A percentile compares a stretch with the other conserved stretches of the same genome.
These are phyloP conservation scores for Iris macrosiphon DNA, from an alignment of 106 monocot genomes.

Conservation along the genomic window DNA sequence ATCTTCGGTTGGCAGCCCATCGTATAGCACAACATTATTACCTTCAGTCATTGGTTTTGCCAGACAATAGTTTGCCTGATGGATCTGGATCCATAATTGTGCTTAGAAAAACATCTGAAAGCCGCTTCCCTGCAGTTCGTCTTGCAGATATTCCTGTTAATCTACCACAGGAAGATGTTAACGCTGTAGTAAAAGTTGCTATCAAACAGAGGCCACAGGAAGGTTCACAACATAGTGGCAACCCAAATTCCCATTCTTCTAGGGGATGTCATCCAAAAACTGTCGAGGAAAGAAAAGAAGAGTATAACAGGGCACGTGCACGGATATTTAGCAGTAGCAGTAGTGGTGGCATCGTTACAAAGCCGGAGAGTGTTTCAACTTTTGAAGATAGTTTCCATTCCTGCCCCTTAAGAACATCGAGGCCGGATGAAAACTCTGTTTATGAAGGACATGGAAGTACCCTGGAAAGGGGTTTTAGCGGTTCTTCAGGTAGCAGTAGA, in stretches of 20 bases:
- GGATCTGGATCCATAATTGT: slow-evolving; percentile 73
- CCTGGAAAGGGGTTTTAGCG: slow-evolving; percentile 14
- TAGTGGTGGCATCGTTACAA: slow-evolving; percentile 12
- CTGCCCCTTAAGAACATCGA: slow-evolving; percentile 16
- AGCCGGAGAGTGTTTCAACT: slow-evolving; percentile 25
- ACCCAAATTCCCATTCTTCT: slow-evolving; percentile 16
- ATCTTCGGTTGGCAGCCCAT: slow-evolving; percentile 77
- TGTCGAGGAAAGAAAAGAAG: slow-evolving; percentile 92
- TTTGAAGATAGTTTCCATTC: slow-evolving; percentile 38
- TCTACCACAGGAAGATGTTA: slow-evolving; percentile 56
- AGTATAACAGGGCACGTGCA: slow-evolving; percentile 81
- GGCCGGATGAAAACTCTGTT: slow-evolving; percentile 20
- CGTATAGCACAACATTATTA: slow-evolving; percentile 80
- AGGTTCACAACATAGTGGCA: slow-evolving; percentile 11
- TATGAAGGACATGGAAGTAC: slow-evolving; percentile 17
- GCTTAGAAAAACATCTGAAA: slow-evolving; percentile 44
- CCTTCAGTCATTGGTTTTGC: slow-evolving; percentile 72
- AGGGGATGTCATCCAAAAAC: slow-evolving; percentile 48
- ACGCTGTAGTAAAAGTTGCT: slow-evolving; percentile 50
- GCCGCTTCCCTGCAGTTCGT: slow-evolving; percentile 50
- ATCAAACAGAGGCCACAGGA: slow-evolving; percentile 76
- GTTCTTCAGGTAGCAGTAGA: slow-evolving; percentile 34
- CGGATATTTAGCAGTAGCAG: slow-evolving; percentile 60
- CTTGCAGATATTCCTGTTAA: slow-evolving; percentile 79
- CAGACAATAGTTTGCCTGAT: slow-evolving; percentile 57